These are phyloP conservation scores for Globisporangium viniferum DNA, from an alignment of 352 stramenopile genomes.

Conservation along the genomic window DNA sequence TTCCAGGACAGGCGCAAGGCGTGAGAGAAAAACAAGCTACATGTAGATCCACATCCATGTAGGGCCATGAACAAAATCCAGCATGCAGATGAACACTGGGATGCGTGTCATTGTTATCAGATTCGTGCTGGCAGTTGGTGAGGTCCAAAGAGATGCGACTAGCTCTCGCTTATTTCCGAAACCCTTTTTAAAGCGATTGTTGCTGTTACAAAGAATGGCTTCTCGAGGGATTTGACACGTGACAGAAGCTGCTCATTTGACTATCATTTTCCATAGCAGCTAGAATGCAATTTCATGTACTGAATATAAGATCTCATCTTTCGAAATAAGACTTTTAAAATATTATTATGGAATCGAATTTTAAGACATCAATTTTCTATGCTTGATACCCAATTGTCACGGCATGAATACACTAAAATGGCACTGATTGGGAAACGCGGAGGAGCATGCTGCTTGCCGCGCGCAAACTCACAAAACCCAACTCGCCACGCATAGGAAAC, in stretches of 20 bases:
- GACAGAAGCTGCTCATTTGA: background rate
- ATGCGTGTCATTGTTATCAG: background rate
- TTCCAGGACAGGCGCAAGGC: constrained; percentile 34
- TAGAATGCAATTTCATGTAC: too few relatives aligned
- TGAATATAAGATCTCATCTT: too few relatives aligned
- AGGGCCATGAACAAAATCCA: background rate
- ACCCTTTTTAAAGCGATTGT: background rate
- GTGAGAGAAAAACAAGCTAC: background rate
- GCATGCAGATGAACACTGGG: background rate
- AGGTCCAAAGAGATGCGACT: background rate
- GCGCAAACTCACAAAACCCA: background rate
- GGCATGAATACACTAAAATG: background rate
- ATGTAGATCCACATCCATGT: background rate
- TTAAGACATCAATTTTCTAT: background rate
- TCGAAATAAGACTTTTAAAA: too few relatives aligned
- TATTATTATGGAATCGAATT: background rate
- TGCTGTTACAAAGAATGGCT: background rate
- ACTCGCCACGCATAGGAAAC: background rate
- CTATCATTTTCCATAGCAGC: too few relatives aligned
- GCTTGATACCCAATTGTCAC: too few relatives aligned
- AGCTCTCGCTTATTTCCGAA: constrained; percentile 2
- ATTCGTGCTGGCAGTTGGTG: background rate
- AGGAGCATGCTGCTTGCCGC: background rate
- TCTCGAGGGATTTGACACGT: background rate
- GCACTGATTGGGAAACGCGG: background rate